Evolutionary conservation across 176 grass and related monocot species (phyloP), one percentile per base, ranked within the genome.

Genomic region (Aegilops speltoides): DNA sequence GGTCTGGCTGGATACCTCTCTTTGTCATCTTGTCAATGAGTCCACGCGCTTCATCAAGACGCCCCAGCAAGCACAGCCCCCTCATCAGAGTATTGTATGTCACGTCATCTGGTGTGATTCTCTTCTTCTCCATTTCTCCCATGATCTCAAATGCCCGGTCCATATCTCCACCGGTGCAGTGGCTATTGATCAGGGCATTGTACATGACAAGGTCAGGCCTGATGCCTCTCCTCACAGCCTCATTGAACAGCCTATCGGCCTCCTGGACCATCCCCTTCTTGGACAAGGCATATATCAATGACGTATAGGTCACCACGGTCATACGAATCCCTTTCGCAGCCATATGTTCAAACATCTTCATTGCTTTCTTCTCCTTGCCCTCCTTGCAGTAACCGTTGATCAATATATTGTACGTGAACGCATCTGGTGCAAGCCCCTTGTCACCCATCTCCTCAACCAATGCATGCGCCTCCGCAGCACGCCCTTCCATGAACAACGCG

Each of bases 381-480:
- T 92, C 90, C 78, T 86, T 90, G 82, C 90, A 95, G 79, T 95
- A 90, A 22, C 90, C 90, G 46, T 95, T 95, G 88, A 92, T 92
- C 70, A 95, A 74, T 80, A 95, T 95, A 75, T 92, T 92, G 56
- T 92, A 95, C 15, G 93, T 95, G 60, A 87, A 90, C 11, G 50
- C 71, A 60, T 95, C 90, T 2, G 83, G 90, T 13, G 52, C 34
- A 77, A 95, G 72, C 22, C 85, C 90, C 75, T 90, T 88, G n/a
- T 62, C 63, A 0, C 40, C 4, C 93, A 95, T 95, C 75, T 95
- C 90, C 57, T 73, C 87, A 20, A 91, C 61, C 71, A 91, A 85
- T n/a, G 63, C 40, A 72, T 85, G 62, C 19, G 90, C 86, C 68
- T 85, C 68, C 0, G 3, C 15, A 4, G 67, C 69, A 62, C 76